Evolutionary conservation across 2,329 filamentous ascomycete species (phyloP).

Genomic region (Exophiala sideris): DNA sequence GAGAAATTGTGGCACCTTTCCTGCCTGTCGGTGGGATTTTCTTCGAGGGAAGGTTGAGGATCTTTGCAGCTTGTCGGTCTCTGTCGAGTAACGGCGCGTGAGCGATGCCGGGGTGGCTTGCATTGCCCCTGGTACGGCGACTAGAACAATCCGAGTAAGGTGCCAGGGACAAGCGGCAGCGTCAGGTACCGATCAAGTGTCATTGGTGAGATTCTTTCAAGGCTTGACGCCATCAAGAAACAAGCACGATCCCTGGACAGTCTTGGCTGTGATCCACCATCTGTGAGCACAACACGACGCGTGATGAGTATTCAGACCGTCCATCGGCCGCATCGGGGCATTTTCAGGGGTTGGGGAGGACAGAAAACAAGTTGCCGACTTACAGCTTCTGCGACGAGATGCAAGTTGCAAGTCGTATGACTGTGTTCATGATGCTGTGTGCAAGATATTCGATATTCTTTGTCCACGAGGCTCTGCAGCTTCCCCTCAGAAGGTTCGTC

Average conservation of each 20-base stretch:
- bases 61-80: not conserved
- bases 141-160: not conserved
- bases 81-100: not conserved
- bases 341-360: too few species aligned
- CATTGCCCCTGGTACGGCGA: conserved; percentile 4
- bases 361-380: too few species aligned
- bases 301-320: not conserved
- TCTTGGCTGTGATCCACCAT: not conserved
- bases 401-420: too few species aligned
- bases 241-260: too few species aligned
- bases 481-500: not conserved
- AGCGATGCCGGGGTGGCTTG: conserved; percentile 10
- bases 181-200: conserved; percentile 2
- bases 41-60: not conserved
- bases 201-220: conserved; percentile 1
- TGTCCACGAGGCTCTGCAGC: not conserved
- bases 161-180: conserved; percentile 2
- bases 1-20: not conserved
- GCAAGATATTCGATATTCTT: not conserved
- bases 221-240: not conserved
- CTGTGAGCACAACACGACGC: not conserved
- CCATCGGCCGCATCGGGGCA: not conserved
- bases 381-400: too few species aligned
- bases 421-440: too few species aligned
- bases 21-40: not conserved